A percentile compares a stretch with the other conserved stretches of the same genome.
phyloP scores from a whole-genome alignment of 2,329 filamentous ascomycete species.

The Arthrobotrys pseudoclavata region DNA sequence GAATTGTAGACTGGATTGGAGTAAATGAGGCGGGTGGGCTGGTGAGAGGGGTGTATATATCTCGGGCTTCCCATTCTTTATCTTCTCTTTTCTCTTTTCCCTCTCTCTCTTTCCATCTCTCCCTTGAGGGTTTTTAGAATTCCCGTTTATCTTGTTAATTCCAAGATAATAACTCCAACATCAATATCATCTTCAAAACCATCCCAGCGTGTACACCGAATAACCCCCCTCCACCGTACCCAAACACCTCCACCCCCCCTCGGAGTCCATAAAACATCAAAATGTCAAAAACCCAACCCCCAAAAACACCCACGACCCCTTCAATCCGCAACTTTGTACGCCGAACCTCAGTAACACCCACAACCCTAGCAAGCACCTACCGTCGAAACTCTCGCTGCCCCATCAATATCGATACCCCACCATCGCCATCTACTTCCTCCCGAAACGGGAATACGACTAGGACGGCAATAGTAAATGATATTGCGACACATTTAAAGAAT shows the following conservation, averaged over 20 bases:
- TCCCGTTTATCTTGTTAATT: too few species aligned
- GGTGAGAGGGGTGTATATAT: too few species aligned
- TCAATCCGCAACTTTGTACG: constrained; percentile 21
- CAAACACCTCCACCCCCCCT: too few species aligned
- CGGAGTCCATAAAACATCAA: too few species aligned
- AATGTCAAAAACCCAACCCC: not conserved
- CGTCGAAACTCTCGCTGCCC: constrained; percentile 35
- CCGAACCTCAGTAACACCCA: not conserved
- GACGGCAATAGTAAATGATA: constrained; percentile 12
- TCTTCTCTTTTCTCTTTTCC: not conserved
- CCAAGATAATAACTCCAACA: too few species aligned
- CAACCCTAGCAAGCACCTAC: constrained; percentile 8
- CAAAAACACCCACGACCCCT: constrained; percentile 19
- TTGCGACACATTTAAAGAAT: not conserved
- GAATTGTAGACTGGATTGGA: too few species aligned
- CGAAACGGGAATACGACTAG: too few species aligned
- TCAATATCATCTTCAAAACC: too few species aligned
- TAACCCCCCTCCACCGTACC: too few species aligned
- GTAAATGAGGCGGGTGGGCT: too few species aligned
- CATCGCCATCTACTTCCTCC: not conserved
- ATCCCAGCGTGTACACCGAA: too few species aligned
- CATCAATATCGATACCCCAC: not conserved
- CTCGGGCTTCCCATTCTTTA: not conserved
- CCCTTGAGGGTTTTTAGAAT: too few species aligned
- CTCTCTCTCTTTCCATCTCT: not conserved